Evolutionary conservation across 176 grass and related monocot species (phyloP).

Genomic region (Aegilops bicornis): DNA sequence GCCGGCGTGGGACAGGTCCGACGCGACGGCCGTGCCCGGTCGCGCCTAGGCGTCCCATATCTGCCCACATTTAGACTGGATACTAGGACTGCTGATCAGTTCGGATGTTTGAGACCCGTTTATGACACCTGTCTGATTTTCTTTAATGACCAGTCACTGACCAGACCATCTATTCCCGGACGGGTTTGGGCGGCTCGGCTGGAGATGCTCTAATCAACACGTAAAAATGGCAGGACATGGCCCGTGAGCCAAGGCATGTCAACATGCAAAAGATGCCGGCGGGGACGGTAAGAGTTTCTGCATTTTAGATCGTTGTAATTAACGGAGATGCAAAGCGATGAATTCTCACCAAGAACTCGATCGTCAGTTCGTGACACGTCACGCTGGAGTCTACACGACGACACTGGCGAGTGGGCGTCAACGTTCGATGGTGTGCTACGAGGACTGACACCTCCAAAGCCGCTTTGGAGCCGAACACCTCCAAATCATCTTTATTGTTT

Average conservation of each 20-base stretch:
- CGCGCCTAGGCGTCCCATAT: too few species aligned
- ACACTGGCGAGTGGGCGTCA: slow-evolving; percentile 27
- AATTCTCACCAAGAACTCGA: neutral
- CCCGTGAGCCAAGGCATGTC: neutral
- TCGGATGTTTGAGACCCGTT: too few species aligned
- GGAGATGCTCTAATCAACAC: neutral
- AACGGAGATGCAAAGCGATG: neutral
- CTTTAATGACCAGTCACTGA: too few species aligned
- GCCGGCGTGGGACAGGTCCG: too few species aligned
- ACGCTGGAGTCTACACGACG: neutral
- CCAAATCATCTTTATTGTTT: neutral
- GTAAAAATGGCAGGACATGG: too few species aligned
- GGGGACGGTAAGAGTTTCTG: neutral
- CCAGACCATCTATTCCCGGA: too few species aligned
- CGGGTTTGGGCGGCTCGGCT: too few species aligned
- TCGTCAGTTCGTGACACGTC: neutral
- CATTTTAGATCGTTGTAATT: neutral
- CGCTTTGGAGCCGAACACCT: slow-evolving; percentile 9
- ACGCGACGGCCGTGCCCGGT: too few species aligned
- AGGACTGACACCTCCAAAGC: neutral
- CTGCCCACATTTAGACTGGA: too few species aligned
- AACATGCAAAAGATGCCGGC: neutral
- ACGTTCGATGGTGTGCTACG: slow-evolving; percentile 3
- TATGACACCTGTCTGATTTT: too few species aligned
- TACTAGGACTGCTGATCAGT: too few species aligned